Base-by-base conservation (phyloP, 148 eudicot genomes). In the Vaccinium macrocarpon region DNA sequence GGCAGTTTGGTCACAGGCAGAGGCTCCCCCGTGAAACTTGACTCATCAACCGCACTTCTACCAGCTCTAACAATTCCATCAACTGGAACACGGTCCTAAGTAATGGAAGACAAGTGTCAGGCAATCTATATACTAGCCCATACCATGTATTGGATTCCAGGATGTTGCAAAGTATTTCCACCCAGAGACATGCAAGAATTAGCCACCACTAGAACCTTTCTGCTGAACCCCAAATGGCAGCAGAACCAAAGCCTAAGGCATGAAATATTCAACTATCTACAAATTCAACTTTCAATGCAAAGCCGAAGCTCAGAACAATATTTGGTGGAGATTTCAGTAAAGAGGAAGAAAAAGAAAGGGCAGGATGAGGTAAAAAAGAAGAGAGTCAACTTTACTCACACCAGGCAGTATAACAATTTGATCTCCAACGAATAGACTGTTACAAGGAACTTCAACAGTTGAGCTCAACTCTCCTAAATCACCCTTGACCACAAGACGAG, bases 1-100 rank as follows among this genome's bases (percentile, higher is more conserved):
- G 93, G 91, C 77, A 94, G 81, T 88, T 96, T 96, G 32, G 97
- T 97, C 84, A 95, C 98, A 59, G 97, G 98, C 59, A 97, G 85
- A 85, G 97, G 98, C 88, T 95, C 98, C 78, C 98, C 99, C 10
- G 99, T 91, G 85, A 97, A 97, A 86, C 99, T 95, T 81, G 99
- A 97, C 87, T 97, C 98, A 53, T 97, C 99, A 78, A 97, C 94
- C 72, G 98, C 91, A 89, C 99, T 97, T 89, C 97, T 95, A 87
- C 99, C 98, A 78, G 94, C 93, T 85, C 85, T 88, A 81, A 97
- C 98, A 84, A 92, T 89, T 73, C 99, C 99, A 93, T 97, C 99
- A 79, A 96, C 98, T 79, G 99, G 98, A 87, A 97, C 86, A 66
- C 97, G 96, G 88, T 97, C 99, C 99, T 97, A 90, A 52, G 83